Base-by-base conservation (phyloP, 164 flowering plant genomes). In the Nymphaea thermarum region DNA sequence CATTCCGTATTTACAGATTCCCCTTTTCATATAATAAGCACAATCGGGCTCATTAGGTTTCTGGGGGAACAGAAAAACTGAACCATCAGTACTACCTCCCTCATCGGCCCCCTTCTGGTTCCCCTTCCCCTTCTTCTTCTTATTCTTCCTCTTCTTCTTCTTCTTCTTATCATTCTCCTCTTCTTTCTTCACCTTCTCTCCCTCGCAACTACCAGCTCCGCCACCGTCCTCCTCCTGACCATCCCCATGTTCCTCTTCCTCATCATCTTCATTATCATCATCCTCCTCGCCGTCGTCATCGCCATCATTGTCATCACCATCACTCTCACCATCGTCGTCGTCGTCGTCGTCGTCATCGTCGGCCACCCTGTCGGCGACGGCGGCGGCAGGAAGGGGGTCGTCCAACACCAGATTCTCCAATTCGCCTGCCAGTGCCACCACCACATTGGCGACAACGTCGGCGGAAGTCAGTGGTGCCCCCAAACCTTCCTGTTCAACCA, bases 21-120 rank as follows among this genome's bases (percentile, higher is more conserved):
- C 91, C 2, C 81, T 87, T 45, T 79, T 75, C 73, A 90, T 71
- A 71, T 88, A 90, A 77, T 60, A 84, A 0, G 84, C n/a, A 71
- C 98, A 93, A 73, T 87, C 95, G 45, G 87, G 90, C 16, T 88
- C 91, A 0, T 80, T 87, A 3, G 87, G 85, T 66, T 93, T 77
- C 76, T 81, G 17, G 0, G 98, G 98, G 74, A 78, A 83, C 53
- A 71, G 71, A 64, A 18, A 51, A 15, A n/a, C 72, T 51, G 57
- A 51, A 10, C 57, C 57, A 8, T 51, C 57, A 10, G 36, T 25
- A 25, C 36, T 25, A 25, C 36, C 36, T 25, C 36, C 36, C 36
- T 25, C 36, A 25, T 25, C 36, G 36, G 36, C 36, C 36, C 36
- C 36, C 36, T 25, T 25, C n/a, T 42, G 16, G 16, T 60, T 72